Evolutionary conservation across 2,329 filamentous ascomycete genomes (phyloP), one percentile per base, ranked within the genome.

Genomic region (Beauveria caledonica): DNA sequence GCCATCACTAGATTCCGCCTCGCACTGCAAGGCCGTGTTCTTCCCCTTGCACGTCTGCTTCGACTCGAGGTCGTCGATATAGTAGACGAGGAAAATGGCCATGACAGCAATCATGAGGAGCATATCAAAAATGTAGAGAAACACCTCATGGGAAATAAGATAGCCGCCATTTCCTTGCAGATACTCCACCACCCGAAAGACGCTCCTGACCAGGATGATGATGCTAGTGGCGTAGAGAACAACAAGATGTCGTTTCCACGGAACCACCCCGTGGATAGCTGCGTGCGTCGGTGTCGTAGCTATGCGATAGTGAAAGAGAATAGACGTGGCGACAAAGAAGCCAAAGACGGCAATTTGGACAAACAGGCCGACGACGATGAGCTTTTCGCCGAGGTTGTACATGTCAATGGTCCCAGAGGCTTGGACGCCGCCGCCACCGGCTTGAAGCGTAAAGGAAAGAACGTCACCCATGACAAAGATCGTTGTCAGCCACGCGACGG

Each of bases 291-390:
- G 66, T 4, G 42, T 40, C 1, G n/a, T 33, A 3, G 19, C 17
- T 10, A 70, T 51, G 4, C 67, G 66, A 9, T 59, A 60, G 61
- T 83, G 77, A 67, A 82, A 81, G 0, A 78, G 63, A 0, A 73
- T 63, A 0, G 79, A 73, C 0, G 76, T 73, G 3, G 77, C 48
- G 10, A 83, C 69, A 66, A 86, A 86, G 51, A 83, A 71, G 17
- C 73, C 72, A 62, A 85, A 84, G 48, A 80, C 73, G 23, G 78
- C 44, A 2, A 86, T 74, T 64, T 86, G 83, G 2, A 83, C 67
- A n/a, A 79, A 70, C 2, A 86, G 69, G 9, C 82, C 82, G 3
- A 64, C 75, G 15, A 85, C 70, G 15, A 84, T 77, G 55, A 84
- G 69, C 17, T 77, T 74, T 62, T 79, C 70, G 13, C 78, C 79